These are phyloP conservation scores for Plasmodium malariae DNA, from an alignment of 169 alveolate species.

Conservation along the genomic window DNA sequence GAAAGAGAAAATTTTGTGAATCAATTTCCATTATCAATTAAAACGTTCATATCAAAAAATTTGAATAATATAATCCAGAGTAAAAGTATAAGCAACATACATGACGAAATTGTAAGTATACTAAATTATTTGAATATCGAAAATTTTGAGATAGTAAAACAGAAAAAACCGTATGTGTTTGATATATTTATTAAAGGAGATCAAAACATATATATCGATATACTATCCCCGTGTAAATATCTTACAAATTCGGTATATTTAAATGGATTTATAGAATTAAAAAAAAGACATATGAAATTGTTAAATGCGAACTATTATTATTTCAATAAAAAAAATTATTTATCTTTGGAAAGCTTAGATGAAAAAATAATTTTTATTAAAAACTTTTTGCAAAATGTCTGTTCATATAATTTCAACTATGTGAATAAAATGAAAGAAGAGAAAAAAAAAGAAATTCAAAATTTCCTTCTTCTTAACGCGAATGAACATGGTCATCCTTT, in stretches of 20 bases:
- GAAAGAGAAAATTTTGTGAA: constrained; percentile 31
- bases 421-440: background rate
- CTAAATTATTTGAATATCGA: constrained; percentile 27
- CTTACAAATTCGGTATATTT: constrained; percentile 10
- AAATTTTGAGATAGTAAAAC: constrained; percentile 42
- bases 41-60: constrained; percentile 19
- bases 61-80: constrained; percentile 23
- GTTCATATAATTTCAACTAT: constrained; percentile 25
- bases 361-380: constrained; percentile 34
- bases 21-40: constrained; percentile 35
- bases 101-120: constrained; percentile 38
- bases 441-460: constrained; percentile 10
- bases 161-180: constrained; percentile 52
- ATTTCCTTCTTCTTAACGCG: background rate
- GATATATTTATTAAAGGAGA: constrained; percentile 36
- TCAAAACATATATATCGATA: constrained; percentile 31
- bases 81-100: constrained; percentile 4
- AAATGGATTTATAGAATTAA: constrained; percentile 43
- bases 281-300: constrained; percentile 52
- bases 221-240: constrained; percentile 12
- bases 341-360: constrained; percentile 11
- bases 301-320: constrained; percentile 32
- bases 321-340: constrained; percentile 3
- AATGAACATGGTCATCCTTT: background rate
- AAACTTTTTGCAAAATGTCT: constrained; percentile 6